Evolutionary conservation across 2,329 filamentous ascomycete species (phyloP).

Genomic region (Anthostomella pinea): DNA sequence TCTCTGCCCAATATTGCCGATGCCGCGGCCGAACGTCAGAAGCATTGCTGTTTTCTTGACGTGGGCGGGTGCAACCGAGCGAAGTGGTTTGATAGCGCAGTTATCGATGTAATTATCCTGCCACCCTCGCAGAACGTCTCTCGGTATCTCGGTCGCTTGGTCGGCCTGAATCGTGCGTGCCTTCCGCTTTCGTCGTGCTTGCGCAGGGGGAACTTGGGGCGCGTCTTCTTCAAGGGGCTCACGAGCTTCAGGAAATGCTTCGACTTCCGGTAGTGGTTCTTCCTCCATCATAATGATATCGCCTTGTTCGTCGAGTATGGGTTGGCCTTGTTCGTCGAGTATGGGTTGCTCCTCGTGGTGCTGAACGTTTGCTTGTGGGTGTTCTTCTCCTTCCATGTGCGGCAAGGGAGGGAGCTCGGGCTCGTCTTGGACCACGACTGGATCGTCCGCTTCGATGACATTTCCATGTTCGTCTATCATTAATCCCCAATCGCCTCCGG

Average conservation of each 20-base stretch:
- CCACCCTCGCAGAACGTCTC: slow-evolving; percentile 40
- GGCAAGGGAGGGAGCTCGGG: slow-evolving; percentile 43
- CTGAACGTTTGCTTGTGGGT: slow-evolving; percentile 10
- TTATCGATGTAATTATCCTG: slow-evolving; percentile 45
- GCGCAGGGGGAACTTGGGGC: slow-evolving; percentile 9
- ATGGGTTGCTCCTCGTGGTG: slow-evolving; percentile 15
- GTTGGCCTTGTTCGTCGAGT: slow-evolving; percentile 23
- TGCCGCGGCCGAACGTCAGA: slow-evolving; percentile 38
- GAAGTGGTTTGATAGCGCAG: slow-evolving; percentile 36
- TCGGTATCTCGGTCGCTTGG: slow-evolving; percentile 34
- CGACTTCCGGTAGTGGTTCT: slow-evolving; percentile 37
- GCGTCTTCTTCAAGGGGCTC: slow-evolving; percentile 15
- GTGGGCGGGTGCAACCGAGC: slow-evolving; percentile 31
- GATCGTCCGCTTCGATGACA: slow-evolving; percentile 34
- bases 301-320: slow-evolving; percentile 29
- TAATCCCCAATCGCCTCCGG: slow-evolving; percentile 41
- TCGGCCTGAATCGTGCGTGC: slow-evolving; percentile 25
- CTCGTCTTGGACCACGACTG: slow-evolving; percentile 37
- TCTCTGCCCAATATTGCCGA: slow-evolving; percentile 36
- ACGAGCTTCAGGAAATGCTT: slow-evolving; percentile 31
- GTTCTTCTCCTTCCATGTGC: slow-evolving; percentile 13
- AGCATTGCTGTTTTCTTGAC: slow-evolving; percentile 42
- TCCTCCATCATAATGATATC: slow-evolving; percentile 38
- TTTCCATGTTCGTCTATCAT: slow-evolving; percentile 53
- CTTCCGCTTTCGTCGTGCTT: slow-evolving; percentile 24